Percentiles rank a stretch among this genome's conserved stretches.
phyloP scores from a whole-genome alignment of 2,329 filamentous ascomycete genomes.

The Alternaria postmessia region DNA sequence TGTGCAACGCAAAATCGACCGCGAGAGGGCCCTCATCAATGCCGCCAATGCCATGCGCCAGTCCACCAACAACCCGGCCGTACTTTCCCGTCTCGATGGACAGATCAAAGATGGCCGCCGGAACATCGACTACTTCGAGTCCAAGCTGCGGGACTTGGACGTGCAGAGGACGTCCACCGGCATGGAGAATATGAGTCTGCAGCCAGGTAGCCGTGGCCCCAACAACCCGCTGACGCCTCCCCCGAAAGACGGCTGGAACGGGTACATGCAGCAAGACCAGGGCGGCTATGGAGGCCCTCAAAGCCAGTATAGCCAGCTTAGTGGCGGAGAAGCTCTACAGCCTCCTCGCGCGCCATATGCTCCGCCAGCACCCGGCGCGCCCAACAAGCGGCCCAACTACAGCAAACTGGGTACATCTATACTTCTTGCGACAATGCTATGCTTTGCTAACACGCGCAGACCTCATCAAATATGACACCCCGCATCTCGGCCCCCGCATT shows the following conservation, averaged over 20 bases:
- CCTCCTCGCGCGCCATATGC: constrained; percentile 82
- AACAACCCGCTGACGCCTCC: constrained; percentile 64
- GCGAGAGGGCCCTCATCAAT: constrained; percentile 93
- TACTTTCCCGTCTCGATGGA: constrained; percentile 87
- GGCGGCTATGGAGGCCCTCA: constrained; percentile 68
- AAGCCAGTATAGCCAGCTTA: constrained; percentile 64
- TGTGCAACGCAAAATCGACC: constrained; percentile 96
- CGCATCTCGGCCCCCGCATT: constrained; percentile 93
- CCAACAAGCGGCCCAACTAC: constrained; percentile 80
- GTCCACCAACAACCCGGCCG: constrained; percentile 91
- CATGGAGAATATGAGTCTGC: constrained; percentile 72
- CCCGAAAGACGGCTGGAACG: constrained; percentile 71
- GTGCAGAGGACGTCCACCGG: constrained; percentile 76
- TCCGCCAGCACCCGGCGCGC: constrained; percentile 72
- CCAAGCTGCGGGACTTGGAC: constrained; percentile 87
- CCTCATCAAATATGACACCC: constrained; percentile 97
- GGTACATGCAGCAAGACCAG: constrained; percentile 62
- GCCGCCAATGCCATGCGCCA: constrained; percentile 94
- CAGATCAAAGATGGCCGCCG: constrained; percentile 93
- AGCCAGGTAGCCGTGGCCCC: constrained; percentile 53
- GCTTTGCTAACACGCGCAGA: constrained; percentile 62
- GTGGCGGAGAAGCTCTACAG: constrained; percentile 76
- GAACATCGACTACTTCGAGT: constrained; percentile 95
- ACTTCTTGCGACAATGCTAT: no score
- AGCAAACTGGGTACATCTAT: constrained; percentile 83